A percentile compares a stretch with the other conserved stretches of the same genome.
These are phyloP conservation scores for Cercospora brassicicola DNA, from an alignment of 2,329 filamentous ascomycete species.

Conservation along the genomic window DNA sequence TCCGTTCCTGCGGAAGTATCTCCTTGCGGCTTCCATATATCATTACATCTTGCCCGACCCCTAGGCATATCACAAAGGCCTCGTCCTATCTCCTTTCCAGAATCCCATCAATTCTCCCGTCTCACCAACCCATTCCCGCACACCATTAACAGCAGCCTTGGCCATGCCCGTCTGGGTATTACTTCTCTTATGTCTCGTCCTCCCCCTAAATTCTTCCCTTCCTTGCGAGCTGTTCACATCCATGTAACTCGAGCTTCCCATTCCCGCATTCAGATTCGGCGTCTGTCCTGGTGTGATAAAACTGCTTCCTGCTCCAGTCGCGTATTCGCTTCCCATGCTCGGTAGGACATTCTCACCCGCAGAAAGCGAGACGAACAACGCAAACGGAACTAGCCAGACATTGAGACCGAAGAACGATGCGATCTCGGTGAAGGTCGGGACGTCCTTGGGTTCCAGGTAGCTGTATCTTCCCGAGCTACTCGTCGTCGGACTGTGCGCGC, in stretches of 20 bases:
- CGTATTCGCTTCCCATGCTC: slow-evolving; percentile 79
- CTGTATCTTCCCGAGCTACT: slow-evolving; percentile 56
- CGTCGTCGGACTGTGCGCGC: slow-evolving; percentile 50
- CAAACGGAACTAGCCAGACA: slow-evolving; percentile 94
- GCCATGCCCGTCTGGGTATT: slow-evolving; percentile 57
- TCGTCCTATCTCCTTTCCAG: slow-evolving; percentile 60
- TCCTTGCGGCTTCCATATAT: not conserved
- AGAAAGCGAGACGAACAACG: slow-evolving; percentile 89
- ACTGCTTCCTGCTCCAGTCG: slow-evolving; percentile 58
- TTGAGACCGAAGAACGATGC: slow-evolving; percentile 94
- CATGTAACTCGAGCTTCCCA: slow-evolving; percentile 11
- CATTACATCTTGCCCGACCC: not conserved
- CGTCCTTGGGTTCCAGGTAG: slow-evolving; percentile 44
- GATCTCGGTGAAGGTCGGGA: slow-evolving; percentile 89
- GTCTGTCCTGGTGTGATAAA: slow-evolving; percentile 49
- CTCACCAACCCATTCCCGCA: slow-evolving; percentile 63
- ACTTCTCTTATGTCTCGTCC: slow-evolving; percentile 51
- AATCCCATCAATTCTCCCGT: slow-evolving; percentile 63
- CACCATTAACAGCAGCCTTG: slow-evolving; percentile 59
- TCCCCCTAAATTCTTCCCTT: slow-evolving; percentile 41
- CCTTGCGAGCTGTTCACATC: slow-evolving; percentile 25
- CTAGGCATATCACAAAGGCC: slow-evolving; percentile 40
- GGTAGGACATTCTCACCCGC: slow-evolving; percentile 94
- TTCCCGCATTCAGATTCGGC: slow-evolving; percentile 30
- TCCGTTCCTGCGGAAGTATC: not conserved